phyloP scores from a whole-genome alignment of 768 basidiomycete species.

The Kwoniella botswanensis region DNA sequence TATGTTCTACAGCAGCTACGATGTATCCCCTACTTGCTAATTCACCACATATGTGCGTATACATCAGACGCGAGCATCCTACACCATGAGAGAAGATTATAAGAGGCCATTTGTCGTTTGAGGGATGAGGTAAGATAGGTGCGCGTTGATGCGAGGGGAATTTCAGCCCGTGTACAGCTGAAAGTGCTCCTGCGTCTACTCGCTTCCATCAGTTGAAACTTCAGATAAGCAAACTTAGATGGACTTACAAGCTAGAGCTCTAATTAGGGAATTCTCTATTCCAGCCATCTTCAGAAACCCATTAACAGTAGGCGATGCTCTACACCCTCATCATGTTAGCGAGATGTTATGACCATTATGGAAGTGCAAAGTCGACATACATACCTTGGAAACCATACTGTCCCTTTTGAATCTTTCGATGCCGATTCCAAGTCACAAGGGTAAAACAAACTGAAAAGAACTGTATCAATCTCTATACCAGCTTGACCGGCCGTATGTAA shows the following conservation, averaged over 20 bases:
- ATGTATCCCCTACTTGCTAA: constrained; percentile 78
- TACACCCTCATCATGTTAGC: background rate
- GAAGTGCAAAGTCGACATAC: background rate
- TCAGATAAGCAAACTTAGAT: too few species aligned
- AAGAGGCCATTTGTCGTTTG: constrained; percentile 61
- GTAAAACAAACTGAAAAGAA: constrained; percentile 31
- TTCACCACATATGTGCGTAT: constrained; percentile 71
- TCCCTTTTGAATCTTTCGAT: constrained; percentile 4
- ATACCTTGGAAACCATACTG: constrained; percentile 29
- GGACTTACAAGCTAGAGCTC: constrained; percentile 22
- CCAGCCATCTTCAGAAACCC: constrained; percentile 32
- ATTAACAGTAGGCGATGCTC: constrained; percentile 21
- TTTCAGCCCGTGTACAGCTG: constrained; percentile 30
- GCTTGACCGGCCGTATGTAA: constrained; percentile 4
- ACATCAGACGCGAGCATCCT: constrained; percentile 70
- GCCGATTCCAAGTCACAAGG: constrained; percentile 13
- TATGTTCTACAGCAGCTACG: constrained; percentile 78
- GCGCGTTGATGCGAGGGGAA: constrained; percentile 30
- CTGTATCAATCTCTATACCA: constrained; percentile 31
- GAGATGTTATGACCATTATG: background rate
- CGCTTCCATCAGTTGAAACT: too few species aligned
- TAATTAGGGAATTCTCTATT: constrained; percentile 11
- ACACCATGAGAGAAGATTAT: constrained; percentile 85
- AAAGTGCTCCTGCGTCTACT: constrained; percentile 21
- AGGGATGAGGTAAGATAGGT: constrained; percentile 14